Percentiles rank a stretch among this genome's conserved stretches.
phyloP scores from a whole-genome alignment of 2,329 filamentous ascomycete species.

The Colletotrichum scovillei region DNA sequence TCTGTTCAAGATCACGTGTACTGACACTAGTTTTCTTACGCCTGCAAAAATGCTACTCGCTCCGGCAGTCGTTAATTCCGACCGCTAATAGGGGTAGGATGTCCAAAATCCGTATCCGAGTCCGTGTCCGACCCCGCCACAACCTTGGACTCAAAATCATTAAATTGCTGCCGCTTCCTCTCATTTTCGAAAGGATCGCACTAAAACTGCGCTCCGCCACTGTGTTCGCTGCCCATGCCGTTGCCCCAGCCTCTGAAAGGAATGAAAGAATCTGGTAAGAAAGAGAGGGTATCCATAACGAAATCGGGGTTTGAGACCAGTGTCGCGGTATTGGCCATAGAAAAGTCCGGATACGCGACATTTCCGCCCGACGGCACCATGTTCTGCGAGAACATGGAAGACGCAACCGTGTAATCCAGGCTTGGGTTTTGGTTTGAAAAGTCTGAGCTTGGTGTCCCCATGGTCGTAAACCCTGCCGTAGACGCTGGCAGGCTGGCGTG shows the following conservation, averaged over 20 bases:
- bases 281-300: background rate
- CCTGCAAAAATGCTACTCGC: background rate
- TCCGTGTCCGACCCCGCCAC: constrained; percentile 36
- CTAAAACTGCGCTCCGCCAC: constrained; percentile 9
- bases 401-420: constrained; percentile 3
- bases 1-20: background rate
- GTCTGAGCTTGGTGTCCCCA: constrained; percentile 8
- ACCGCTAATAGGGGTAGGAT: background rate
- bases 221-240: background rate
- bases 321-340: background rate
- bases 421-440: background rate
- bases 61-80: background rate
- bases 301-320: background rate
- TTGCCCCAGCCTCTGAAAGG: constrained; percentile 24
- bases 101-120: constrained; percentile 23
- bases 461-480: background rate
- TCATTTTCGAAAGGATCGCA: background rate
- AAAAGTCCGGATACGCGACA: background rate
- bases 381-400: constrained; percentile 1
- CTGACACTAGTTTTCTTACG: background rate
- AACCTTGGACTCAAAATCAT: too few relatives aligned
- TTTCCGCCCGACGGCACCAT: background rate
- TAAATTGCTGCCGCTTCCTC: background rate
- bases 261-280: constrained; percentile 23
- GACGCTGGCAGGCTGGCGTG: background rate